These are phyloP conservation scores for Stemphylium beticola DNA, from an alignment of 2,329 filamentous ascomycete genomes.

Conservation along the genomic window DNA sequence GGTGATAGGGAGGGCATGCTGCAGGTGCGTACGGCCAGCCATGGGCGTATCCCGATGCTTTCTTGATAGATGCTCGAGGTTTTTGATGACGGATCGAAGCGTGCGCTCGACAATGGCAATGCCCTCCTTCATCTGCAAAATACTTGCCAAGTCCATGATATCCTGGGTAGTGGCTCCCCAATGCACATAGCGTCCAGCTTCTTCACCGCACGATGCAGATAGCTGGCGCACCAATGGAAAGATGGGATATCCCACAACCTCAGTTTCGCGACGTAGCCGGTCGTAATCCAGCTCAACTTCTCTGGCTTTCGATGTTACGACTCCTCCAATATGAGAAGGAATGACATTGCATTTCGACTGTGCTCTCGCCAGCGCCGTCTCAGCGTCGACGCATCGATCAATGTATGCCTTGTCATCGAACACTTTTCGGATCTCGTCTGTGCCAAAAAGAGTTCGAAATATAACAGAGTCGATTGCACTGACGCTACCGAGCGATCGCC, in stretches of 20 bases:
- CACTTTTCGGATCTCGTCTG: constrained; percentile 58
- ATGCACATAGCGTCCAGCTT: constrained; percentile 57
- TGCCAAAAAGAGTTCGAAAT: constrained; percentile 60
- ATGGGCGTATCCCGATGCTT: constrained; percentile 61
- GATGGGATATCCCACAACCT: constrained; percentile 63
- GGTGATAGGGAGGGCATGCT: constrained; percentile 63
- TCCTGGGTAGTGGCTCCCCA: constrained; percentile 67
- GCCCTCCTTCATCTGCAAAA: constrained; percentile 61
- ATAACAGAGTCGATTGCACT: constrained; percentile 57
- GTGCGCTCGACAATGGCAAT: constrained; percentile 57
- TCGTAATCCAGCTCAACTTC: constrained; percentile 53
- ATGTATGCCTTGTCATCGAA: constrained; percentile 61
- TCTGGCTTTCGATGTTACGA: constrained; percentile 38
- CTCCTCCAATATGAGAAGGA: constrained; percentile 49
- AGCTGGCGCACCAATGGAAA: constrained; percentile 59
- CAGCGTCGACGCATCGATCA: constrained; percentile 57
- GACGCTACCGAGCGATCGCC: constrained; percentile 39
- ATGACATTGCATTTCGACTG: constrained; percentile 58
- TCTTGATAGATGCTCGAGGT: constrained; percentile 52
- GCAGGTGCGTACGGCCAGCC: constrained; percentile 64
- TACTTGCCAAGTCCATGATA: constrained; percentile 63
- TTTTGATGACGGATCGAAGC: constrained; percentile 52
- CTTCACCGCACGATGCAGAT: constrained; percentile 46
- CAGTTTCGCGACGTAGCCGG: constrained; percentile 53
- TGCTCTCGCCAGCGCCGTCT: constrained; percentile 59